Evolutionary conservation across 371 early-diverging fungal genomes (phyloP), one percentile per base, ranked within the genome.

Genomic region (Mucor mucedo): DNA sequence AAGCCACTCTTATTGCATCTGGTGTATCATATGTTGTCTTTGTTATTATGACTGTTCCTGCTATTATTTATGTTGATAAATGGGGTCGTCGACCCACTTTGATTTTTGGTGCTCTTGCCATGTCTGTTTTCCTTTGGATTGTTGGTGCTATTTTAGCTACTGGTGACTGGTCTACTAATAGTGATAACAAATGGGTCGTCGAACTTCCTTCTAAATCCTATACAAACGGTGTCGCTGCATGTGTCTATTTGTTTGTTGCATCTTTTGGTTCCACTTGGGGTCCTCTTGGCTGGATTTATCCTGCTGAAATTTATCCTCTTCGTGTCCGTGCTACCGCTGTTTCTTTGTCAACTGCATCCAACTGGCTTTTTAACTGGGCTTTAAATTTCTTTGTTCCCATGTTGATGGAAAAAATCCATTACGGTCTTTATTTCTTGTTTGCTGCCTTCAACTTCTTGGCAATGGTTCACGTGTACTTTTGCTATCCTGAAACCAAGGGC

Each of bases 271-370:
- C 85, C 65, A 87, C 94, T 38, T 96, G 95, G 95, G 96, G 95
- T 28, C 95, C 97, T 33, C 84, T 92, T 52, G 94, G 91, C 38
- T 97, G 96, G 97, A 89, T 92, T 65, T 94, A 94, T 75, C 95
- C 95, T 40, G 82, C 95, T 32, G 98, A 97, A 70, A 90, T 93
- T 58, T 93, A 87, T 73, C 90, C 93, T 21, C 84, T 86, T 66
- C 86, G 87, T 52, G 80, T 90, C 49, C 88, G 91, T 60, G 87
- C 93, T 61, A 94, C 93, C 80, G 96, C 91, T 49, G 87, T 92
- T 53, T 91, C 91, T 40, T 66, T 94, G 35, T 89, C 93, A 14
- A 96, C 97, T 35, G 90, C 94, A 13, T 84, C 94, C 65, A 95
- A 95, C 83, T 98, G 96, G 96, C 70, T 87, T 27, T 88, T 87